Evolutionary conservation across 2,329 filamentous ascomycete species (phyloP), one percentile per base, ranked within the genome.

Genomic region (Pseudopyrenochaeta lycopersici): DNA sequence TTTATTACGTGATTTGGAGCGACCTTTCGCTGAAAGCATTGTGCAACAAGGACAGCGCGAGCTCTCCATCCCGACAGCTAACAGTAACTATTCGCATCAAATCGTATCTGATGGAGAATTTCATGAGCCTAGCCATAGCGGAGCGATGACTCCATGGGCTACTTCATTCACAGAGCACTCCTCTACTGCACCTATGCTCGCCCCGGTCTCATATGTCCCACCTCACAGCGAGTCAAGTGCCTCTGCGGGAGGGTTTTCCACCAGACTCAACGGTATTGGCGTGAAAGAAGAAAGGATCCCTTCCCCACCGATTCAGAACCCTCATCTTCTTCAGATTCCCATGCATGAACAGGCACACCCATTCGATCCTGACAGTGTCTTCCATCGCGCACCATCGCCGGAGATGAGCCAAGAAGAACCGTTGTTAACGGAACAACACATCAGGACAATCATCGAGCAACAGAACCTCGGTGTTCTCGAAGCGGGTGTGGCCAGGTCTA

Each of bases 401-500:
- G 52, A 57, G 4, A 27, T 27, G 4, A 30, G 42, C 9, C 44
- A 61, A 18, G 32, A 52, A 27, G 45, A 54, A 14, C 15, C 33
- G 4, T 47, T 31, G 32, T 44, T 60, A 2, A 44, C 50, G 1
- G 53, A 68, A 40, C 56, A 39, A 3, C 51, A 36, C 48, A 64
- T 81, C 15, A 66, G 71, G 35, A 52, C 66, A 23, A 60, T 80
- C 12, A 66, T 76, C 3, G 62, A 67, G 3, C 66, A 74, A 11
- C 54, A 67, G 2, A 52, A 66, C 2, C 67, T 73, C 0, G 64
- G 74, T 23, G 63, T 75, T 11, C 66, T 81, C 1, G 79, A 81
- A 53, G 66, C 71, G 10, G 75, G 73, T 14, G 77, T 81, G 3
- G 53, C 70, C 33, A 66, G 71, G 33, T 76, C 78, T 0, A 39